Percentiles rank a stretch among this genome's conserved stretches.
These are phyloP conservation scores for Vanilla planifolia DNA, from an alignment of 106 monocot species.

Conservation along the genomic window DNA sequence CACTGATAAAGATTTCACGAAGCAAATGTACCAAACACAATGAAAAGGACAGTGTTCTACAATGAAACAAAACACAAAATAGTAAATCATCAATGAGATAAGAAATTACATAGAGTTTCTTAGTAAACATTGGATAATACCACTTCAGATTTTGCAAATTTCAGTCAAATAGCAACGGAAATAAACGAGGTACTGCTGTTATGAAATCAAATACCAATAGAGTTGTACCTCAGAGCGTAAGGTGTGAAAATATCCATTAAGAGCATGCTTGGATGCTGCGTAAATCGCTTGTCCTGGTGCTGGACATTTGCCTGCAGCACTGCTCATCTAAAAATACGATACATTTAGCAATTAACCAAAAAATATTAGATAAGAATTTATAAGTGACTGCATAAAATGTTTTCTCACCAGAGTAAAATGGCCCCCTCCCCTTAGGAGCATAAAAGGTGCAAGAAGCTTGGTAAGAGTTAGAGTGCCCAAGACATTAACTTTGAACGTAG, in stretches of 20 bases:
- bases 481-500: slow-evolving; percentile 80
- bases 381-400: neutral
- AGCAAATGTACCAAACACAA: no score
- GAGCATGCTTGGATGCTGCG: slow-evolving; percentile 91
- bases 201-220: no score
- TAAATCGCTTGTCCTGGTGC: slow-evolving; percentile 92
- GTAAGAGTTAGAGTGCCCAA: slow-evolving; percentile 81
- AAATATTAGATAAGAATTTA: neutral
- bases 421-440: slow-evolving; percentile 79
- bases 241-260: slow-evolving; percentile 91
- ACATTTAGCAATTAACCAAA: slow-evolving; percentile 9
- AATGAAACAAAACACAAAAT: no score
- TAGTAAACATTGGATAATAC: no score
- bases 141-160: no score
- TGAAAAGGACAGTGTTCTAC: no score
- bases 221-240: slow-evolving; percentile 98
- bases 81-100: no score
- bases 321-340: slow-evolving; percentile 51
- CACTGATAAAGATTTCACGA: no score
- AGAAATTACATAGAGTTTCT: no score
- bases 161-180: no score
- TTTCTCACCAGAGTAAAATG: slow-evolving; percentile 84
- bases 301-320: slow-evolving; percentile 94
- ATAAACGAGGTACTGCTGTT: no score
- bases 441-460: slow-evolving; percentile 75